Conservation (phyloP, 352 stramenopile genomes). For the Aphanomyces cochlioides region DNA sequence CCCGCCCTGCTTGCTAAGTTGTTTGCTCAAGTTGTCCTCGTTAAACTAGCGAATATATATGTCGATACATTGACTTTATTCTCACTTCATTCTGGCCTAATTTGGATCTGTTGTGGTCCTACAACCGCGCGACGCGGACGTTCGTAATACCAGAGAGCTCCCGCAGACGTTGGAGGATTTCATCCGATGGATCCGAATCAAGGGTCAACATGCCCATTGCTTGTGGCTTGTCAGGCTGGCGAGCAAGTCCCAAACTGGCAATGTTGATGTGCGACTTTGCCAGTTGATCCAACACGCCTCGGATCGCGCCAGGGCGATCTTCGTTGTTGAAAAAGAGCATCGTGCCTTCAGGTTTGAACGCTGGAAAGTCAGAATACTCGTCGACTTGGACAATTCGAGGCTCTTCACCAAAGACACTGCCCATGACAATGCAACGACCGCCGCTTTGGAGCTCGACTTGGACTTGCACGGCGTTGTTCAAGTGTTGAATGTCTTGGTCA, state of each 20-base stretch:
- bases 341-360: slow-evolving; percentile 73
- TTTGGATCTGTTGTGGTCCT: slow-evolving; percentile 13
- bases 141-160: slow-evolving; percentile 57
- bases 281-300: slow-evolving; percentile 64
- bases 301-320: slow-evolving; percentile 73
- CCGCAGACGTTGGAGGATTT: slow-evolving; percentile 62
- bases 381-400: slow-evolving; percentile 74
- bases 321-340: slow-evolving; percentile 82
- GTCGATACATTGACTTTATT: no score
- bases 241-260: slow-evolving; percentile 76
- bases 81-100: no score
- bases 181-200: slow-evolving; percentile 49
- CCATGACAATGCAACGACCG: slow-evolving; percentile 57
- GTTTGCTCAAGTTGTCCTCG: slow-evolving; percentile 1
- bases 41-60: neutral
- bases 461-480: slow-evolving; percentile 77
- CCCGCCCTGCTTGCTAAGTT: slow-evolving; percentile 1
- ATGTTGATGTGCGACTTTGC: slow-evolving; percentile 77
- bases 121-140: slow-evolving; percentile 65
- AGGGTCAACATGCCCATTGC: slow-evolving; percentile 72
- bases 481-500: slow-evolving; percentile 49
- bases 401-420: slow-evolving; percentile 79
- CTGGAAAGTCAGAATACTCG: slow-evolving; percentile 80
- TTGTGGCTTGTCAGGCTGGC: slow-evolving; percentile 52
- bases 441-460: slow-evolving; percentile 62